Conservation (phyloP, 768 basidiomycete species). For the Lentinula guzmanii region DNA sequence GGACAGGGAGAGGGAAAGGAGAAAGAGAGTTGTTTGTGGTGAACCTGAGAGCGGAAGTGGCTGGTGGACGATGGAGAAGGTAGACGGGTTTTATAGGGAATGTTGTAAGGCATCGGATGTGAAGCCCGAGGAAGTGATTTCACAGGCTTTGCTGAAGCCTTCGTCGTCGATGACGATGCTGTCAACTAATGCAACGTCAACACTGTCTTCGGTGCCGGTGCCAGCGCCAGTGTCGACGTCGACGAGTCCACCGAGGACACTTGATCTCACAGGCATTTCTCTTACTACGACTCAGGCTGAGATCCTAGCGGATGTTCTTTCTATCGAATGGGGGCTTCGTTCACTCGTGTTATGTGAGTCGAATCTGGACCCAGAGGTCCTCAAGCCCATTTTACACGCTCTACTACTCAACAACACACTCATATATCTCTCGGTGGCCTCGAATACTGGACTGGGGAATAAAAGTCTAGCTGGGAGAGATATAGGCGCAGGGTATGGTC, state of each 20-base stretch:
- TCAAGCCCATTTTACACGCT: conserved; percentile 89
- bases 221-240: conserved; percentile 24
- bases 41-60: conserved; percentile 8
- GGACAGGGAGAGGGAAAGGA: conserved; percentile 64
- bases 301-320: conserved; percentile 85
- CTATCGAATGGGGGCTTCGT: conserved; percentile 88
- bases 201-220: not conserved
- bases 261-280: conserved; percentile 78
- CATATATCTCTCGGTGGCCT: conserved; percentile 79
- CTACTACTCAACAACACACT: conserved; percentile 79
- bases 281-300: conserved; percentile 65
- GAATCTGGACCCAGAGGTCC: conserved; percentile 78
- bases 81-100: conserved; percentile 83
- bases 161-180: not conserved
- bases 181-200: not conserved
- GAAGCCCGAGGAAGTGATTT: conserved; percentile 46
- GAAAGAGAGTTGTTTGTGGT: conserved; percentile 61
- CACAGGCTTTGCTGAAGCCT: not conserved
- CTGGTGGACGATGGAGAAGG: conserved; percentile 79
- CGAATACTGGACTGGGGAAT: conserved; percentile 62
- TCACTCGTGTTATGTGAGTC: conserved; percentile 85
- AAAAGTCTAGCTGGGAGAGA: conserved; percentile 74
- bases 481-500: conserved; percentile 52
- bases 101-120: conserved; percentile 79
- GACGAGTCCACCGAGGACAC: conserved; percentile 52